These are phyloP conservation scores for Penicillium cosmopolitanum DNA, from an alignment of 495 filamentous ascomycete species.

Conservation along the genomic window DNA sequence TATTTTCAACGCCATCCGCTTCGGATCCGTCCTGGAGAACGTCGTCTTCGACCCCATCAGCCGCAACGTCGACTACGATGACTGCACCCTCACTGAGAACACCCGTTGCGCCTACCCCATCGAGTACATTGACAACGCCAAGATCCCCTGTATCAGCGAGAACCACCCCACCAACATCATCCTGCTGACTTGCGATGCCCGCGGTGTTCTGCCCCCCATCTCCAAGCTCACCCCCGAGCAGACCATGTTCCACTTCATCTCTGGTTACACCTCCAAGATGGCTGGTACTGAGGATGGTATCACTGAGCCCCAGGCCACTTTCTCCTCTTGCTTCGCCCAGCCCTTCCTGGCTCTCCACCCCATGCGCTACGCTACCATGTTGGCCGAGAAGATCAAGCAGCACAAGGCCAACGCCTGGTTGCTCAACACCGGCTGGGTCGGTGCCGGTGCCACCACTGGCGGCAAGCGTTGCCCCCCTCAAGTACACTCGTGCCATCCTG, in stretches of 20 bases:
- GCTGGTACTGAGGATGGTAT: conserved; percentile 97
- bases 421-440: conserved; percentile 99
- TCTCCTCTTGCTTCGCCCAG: conserved; percentile 99
- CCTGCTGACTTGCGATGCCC: conserved; percentile 95
- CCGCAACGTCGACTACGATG: conserved; percentile 92
- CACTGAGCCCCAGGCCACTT: conserved; percentile 95
- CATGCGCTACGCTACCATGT: conserved; percentile 98
- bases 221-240: conserved; percentile 95
- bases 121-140: conserved; percentile 97
- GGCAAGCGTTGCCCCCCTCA: conserved; percentile 97
- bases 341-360: conserved; percentile 98
- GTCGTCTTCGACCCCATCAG: conserved; percentile 93
- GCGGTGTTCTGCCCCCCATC: conserved; percentile 96
- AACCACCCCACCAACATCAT: conserved; percentile 97
- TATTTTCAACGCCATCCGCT: conserved; percentile 95
- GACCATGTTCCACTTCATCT: conserved; percentile 99
- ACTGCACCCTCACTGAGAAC: conserved; percentile 94
- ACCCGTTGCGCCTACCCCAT: conserved; percentile 98
- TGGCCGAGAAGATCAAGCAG: conserved; percentile 93
- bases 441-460: conserved; percentile 89
- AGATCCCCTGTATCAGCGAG: conserved; percentile 88
- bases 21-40: conserved; percentile 97
- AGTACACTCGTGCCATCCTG: conserved; percentile 98
- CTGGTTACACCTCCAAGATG: conserved; percentile 99
- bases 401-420: conserved; percentile 98